Evolutionary conservation across 2,329 filamentous ascomycete species (phyloP).

Genomic region (Trichoderma pleuroti): DNA sequence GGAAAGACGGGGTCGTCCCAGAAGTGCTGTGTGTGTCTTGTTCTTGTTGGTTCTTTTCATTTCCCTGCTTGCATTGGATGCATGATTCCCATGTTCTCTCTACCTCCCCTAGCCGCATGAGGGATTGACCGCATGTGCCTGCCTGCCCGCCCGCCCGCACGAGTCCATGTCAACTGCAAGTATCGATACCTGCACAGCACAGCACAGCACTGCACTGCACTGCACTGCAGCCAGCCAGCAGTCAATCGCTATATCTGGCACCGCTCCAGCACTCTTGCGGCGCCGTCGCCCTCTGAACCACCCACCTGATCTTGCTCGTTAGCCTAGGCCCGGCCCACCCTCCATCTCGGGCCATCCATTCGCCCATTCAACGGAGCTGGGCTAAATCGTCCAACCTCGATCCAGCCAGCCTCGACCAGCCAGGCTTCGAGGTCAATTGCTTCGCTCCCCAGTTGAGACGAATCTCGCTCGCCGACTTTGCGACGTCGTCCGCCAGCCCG

Average conservation of each 20-base stretch:
- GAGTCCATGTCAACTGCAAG: neutral
- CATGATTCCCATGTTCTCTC: neutral
- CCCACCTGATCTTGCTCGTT: neutral
- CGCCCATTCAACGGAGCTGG: constrained; percentile 14
- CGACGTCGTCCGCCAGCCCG: neutral
- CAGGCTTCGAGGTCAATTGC: constrained; percentile 15
- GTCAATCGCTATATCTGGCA: neutral
- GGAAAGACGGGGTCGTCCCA: neutral
- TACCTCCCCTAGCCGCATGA: neutral
- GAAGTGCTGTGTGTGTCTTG: neutral
- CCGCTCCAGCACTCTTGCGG: neutral
- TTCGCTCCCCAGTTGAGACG: neutral
- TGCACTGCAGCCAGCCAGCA: neutral
- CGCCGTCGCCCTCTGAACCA: neutral
- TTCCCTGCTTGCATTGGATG: neutral
- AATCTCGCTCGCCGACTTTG: neutral
- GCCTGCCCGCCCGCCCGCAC: neutral
- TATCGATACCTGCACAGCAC: neutral
- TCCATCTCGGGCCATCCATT: constrained; percentile 20
- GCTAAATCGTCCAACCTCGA: constrained; percentile 16
- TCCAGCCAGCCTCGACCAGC: constrained; percentile 15
- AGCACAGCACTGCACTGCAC: neutral
- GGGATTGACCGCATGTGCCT: neutral
- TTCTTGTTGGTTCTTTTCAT: neutral
- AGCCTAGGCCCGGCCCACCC: constrained; percentile 12